These are phyloP conservation scores for Magnaporthiopsis poae DNA, from an alignment of 2,329 filamentous ascomycete species.

Conservation along the genomic window DNA sequence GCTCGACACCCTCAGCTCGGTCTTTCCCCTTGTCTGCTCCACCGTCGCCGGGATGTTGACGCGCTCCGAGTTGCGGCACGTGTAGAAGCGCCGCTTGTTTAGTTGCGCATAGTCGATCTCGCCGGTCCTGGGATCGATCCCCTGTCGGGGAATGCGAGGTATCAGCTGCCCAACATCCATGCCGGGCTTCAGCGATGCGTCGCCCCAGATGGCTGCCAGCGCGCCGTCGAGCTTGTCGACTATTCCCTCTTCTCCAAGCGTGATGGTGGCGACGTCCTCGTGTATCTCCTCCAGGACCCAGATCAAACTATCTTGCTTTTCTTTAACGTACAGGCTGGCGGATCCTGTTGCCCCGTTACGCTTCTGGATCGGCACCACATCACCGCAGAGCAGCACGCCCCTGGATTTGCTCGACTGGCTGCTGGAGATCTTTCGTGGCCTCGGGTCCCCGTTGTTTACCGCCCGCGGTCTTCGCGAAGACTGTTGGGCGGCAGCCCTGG, in stretches of 20 bases:
- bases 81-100: conserved; percentile 66
- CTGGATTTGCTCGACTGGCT: conserved; percentile 70
- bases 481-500: conserved; percentile 35
- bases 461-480: conserved; percentile 53
- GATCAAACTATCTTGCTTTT: conserved; percentile 85
- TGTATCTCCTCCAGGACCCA: conserved; percentile 98
- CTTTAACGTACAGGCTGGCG: conserved; percentile 96
- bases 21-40: conserved; percentile 58
- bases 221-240: conserved; percentile 64
- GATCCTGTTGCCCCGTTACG: conserved; percentile 84
- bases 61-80: conserved; percentile 65
- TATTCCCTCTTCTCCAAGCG: conserved; percentile 66
- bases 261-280: conserved; percentile 75
- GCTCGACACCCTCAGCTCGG: conserved; percentile 75
- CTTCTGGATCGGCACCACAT: conserved; percentile 97
- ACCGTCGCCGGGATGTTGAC: conserved; percentile 79
- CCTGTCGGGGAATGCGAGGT: conserved; percentile 69
- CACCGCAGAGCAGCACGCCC: conserved; percentile 75
- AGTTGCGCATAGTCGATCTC: conserved; percentile 72
- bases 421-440: conserved; percentile 43
- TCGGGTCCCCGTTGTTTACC: conserved; percentile 46
- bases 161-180: conserved; percentile 70
- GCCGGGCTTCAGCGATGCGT: conserved; percentile 54
- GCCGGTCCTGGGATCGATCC: conserved; percentile 58
- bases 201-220: conserved; percentile 78